Base-by-base conservation (phyloP, 2,329 filamentous ascomycete genomes). In the Xylaria sp. region DNA sequence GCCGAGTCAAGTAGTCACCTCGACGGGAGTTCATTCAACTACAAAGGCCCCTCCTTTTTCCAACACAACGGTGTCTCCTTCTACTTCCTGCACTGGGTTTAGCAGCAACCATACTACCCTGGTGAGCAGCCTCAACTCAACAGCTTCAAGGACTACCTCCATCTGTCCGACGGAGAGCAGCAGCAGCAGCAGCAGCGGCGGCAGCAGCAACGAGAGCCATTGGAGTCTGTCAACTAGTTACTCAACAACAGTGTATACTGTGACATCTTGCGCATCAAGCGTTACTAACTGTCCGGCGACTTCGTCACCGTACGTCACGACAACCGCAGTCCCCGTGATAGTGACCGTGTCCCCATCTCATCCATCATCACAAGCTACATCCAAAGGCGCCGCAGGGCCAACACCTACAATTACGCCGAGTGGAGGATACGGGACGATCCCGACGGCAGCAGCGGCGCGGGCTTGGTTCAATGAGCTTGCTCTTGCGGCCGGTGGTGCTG, bases 391-490 rank as follows among this genome's bases (percentile, higher is more conserved):
- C 32, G 50, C 36, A 30, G 52, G 65, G 0, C 63, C 65, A 13
- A 63, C 53, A n/a, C 23, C 43, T 10, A 52, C 55, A 43, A 4
- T 45, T 15, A 10, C 36, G 18, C 46, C 20, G 43, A 36, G 63
- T 23, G 57, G 48, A 7, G 50, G 50, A 12, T 63, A 67, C 18
- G 9, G 10, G 28, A 5, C 25, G 12, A 57, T 74, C 50, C 58
- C 70, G 2, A 75, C 74, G 7, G 74, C 72, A 0, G 74, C 71
- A 4, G 74, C 71, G 3, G 71, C 65, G 8, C 72, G 67, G 43
- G 52, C 73, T 18, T 68, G 72, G 48, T 55, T 70, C n/a, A 69
- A 57, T 2, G 61, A 65, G n/a, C 53, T 72, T 25, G 73, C 66
- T 20, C 63, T 69, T 45, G 55, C 36, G 12, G 70, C 60, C 5